Evolutionary conservation across 2,329 filamentous ascomycete species (phyloP), one percentile per base, ranked within the genome.

Genomic region (Fusarium sulawesiense): DNA sequence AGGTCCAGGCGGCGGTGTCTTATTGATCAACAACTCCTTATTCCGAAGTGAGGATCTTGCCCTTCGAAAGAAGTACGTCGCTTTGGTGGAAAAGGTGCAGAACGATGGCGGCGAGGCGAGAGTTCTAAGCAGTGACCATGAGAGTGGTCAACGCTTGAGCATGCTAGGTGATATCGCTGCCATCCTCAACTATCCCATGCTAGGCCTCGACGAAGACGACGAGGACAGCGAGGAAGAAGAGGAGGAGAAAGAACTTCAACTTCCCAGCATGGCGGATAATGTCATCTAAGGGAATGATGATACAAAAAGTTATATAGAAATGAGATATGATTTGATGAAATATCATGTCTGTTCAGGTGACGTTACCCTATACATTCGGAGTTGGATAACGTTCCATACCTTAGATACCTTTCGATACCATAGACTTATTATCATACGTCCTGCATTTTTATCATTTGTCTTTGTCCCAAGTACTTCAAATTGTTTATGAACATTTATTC

Each of bases 101-200:
- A 90, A 90, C 5, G 91, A 93, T 69, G 96, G 95, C 7, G 96
- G 95, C 3, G 94, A 98, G 71, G 93, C 93, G 1, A 86, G 93
- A 56, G 88, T 98, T n/a, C 81, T 98, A 29, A 98, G 95, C 79
- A 94, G 92, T 75, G 92, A 97, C 76, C 95, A 98, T 79, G 95
- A 98, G 83, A 98, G 94, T 78, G 96, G 96, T 1, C 91, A 92
- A 82, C 85, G 94, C 64, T 81, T 99, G 16, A 93, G 94, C 71
- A 92, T 90, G 14, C 79, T 98, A 64, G 94, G 96, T 2, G 92
- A 94, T 20, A 91, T 99, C 66, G 96, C 95, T 18, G 94, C 94
- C 3, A 91, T 98, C 29, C 82, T 98, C 68, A 98, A 95, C 14
- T 99, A 94, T 78, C 94, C 96, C 0, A 86, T 98, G 40, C 82